These are phyloP conservation scores for Catunica adiposa DNA, from an alignment of 2,329 filamentous ascomycete species.

Conservation along the genomic window DNA sequence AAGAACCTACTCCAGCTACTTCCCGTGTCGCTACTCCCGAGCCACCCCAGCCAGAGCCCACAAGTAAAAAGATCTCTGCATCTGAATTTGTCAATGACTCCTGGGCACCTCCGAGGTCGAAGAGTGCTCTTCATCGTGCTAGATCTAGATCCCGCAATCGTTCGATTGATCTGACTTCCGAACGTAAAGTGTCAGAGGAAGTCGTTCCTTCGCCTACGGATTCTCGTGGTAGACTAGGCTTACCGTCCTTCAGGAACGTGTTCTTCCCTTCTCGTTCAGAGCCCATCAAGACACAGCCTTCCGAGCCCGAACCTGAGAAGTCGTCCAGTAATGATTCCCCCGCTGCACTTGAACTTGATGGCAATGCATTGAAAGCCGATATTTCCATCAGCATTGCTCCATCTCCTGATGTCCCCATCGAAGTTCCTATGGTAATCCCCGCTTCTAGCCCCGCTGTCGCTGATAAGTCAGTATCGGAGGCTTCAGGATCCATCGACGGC, in stretches of 20 bases:
- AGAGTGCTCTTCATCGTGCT: too few relatives aligned
- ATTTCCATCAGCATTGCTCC: background rate
- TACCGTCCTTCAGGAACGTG: background rate
- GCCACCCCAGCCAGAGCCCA: background rate
- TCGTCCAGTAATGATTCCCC: background rate
- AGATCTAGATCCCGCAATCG: background rate
- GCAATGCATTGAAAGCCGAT: background rate
- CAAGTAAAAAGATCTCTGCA: background rate
- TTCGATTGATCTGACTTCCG: constrained; percentile 1
- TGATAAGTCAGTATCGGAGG: background rate
- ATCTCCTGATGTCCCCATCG: background rate
- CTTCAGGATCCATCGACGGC: background rate
- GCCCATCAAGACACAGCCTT: background rate
- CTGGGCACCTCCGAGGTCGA: constrained; percentile 11
- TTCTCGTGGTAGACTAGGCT: constrained; percentile 4
- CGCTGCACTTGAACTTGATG: background rate
- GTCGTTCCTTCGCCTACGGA: constrained; percentile 9
- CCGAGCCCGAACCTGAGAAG: background rate
- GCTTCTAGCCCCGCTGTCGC: background rate
- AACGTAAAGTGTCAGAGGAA: background rate
- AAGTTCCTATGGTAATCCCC: background rate
- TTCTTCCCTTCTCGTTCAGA: background rate
- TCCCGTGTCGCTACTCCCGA: constrained; percentile 10
- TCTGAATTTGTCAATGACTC: constrained; percentile 11
- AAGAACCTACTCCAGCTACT: constrained; percentile 13